Evolutionary conservation across 2,329 filamentous ascomycete species (phyloP), one percentile per base, ranked within the genome.

Genomic region (Aspergillus puulaauensis): DNA sequence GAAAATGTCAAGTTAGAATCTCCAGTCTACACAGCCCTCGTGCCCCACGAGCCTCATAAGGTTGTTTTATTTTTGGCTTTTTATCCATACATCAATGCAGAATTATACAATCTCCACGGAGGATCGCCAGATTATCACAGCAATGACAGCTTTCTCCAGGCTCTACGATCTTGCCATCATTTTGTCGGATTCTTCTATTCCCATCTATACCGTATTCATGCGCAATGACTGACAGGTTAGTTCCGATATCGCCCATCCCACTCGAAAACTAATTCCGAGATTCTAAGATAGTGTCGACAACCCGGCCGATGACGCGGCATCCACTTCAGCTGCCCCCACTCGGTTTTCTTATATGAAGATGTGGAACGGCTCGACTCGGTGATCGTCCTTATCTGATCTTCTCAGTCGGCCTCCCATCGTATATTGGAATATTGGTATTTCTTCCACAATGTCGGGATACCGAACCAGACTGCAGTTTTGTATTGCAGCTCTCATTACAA

Each of bases 311-410:
- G 51, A 53, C 51, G 50, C 51, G 51, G 51, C 51, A 12, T 27
- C 6, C 7, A 5, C 21, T 24, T 19, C 4, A 2, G 19, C 21
- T 17, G 33, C 19, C 17, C 50, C 39, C 35, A 24, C 50, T 23
- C 24, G 21, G 21, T 35, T 17, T 27, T 27, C 17, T 40, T 50
- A 50, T 50, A 39, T 17, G 19, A 40, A 41, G 48, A 5, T 35
- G n/a, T 40, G 35, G 48, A 12, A 37, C 44, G 44, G 24, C 27
- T 39, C 23, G 19, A 50, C 14, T 50, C 17, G 7, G 17, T 39
- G 46, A 49, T 39, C 46, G 37, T 49, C 19, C 40, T 53, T 53
- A 53, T 53, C 50, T 45, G 50, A 54, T 54, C 39, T 52, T 21
- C 11, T 19, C 12, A 19, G 23, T n/a, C 14, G 21, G 24, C 21